Percentiles rank a stretch among this genome's conserved stretches.
These are phyloP conservation scores for Borealophlyctis nickersoniae DNA, from an alignment of 192 early-diverging fungal species.

Conservation along the genomic window DNA sequence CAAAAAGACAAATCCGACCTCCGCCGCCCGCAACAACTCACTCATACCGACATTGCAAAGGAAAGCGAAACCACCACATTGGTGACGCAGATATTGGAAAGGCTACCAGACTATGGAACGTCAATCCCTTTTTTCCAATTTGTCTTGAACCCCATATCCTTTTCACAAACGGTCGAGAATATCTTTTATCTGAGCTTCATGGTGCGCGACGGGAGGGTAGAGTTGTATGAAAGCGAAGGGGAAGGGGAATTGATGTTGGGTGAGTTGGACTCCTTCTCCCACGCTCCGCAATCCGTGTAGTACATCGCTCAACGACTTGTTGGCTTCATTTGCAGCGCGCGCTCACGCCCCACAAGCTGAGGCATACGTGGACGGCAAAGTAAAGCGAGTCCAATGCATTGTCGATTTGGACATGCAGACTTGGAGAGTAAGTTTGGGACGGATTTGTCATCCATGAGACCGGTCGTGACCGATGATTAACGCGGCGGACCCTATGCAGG, in stretches of 20 bases:
- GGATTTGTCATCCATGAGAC: neutral
- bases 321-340: slow-evolving; percentile 1
- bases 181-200: slow-evolving; percentile 97
- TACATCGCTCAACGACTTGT: neutral
- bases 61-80: slow-evolving; percentile 85
- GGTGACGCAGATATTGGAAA: slow-evolving; percentile 65
- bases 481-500: slow-evolving; percentile 29
- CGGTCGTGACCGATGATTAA: neutral
- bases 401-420: slow-evolving; percentile 18
- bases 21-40: slow-evolving; percentile 35
- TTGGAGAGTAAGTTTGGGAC: slow-evolving; percentile 10
- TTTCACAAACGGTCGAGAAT: slow-evolving; percentile 91
- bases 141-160: slow-evolving; percentile 85
- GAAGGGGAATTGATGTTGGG: slow-evolving; percentile 65
- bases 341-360: slow-evolving; percentile 2
- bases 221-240: slow-evolving; percentile 65
- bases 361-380: slow-evolving; percentile 7
- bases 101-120: slow-evolving; percentile 48
- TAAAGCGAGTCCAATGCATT: slow-evolving; percentile 11
- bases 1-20: slow-evolving; percentile 14
- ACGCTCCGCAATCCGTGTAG: neutral
- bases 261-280: slow-evolving; percentile 30
- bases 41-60: slow-evolving; percentile 68
- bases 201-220: slow-evolving; percentile 77
- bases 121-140: slow-evolving; percentile 69